phyloP scores from a whole-genome alignment of 1,139 yeast species.

The Debaryomyces singareniensis region DNA sequence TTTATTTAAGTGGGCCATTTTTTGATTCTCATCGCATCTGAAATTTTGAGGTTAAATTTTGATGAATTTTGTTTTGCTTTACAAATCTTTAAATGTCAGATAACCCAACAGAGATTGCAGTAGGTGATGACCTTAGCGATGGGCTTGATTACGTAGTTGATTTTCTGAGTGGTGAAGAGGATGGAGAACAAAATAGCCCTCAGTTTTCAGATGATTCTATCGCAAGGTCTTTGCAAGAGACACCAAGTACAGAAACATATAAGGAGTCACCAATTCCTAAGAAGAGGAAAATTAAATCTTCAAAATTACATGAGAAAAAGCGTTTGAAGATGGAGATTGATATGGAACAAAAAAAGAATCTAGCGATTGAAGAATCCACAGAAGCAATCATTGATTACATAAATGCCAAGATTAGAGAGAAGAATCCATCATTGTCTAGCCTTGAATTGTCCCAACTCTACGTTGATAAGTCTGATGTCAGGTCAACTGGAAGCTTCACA shows the following conservation, averaged over 20 bases:
- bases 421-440: slow-evolving; percentile 52
- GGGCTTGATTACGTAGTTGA: slow-evolving; percentile 55
- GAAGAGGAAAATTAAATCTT: slow-evolving; percentile 25
- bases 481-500: slow-evolving; percentile 44
- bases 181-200: slow-evolving; percentile 7
- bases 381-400: slow-evolving; percentile 57
- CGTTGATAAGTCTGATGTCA: slow-evolving; percentile 41
- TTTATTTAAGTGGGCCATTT: too few species aligned
- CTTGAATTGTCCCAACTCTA: slow-evolving; percentile 58
- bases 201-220: slow-evolving; percentile 1
- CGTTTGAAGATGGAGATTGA: slow-evolving; percentile 55
- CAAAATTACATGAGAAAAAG: slow-evolving; percentile 46
- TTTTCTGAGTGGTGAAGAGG: slow-evolving; percentile 14
- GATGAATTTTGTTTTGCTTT: too few species aligned
- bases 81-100: too few species aligned
- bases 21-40: too few species aligned
- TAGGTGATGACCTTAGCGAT: slow-evolving; percentile 59
- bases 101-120: too few species aligned
- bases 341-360: slow-evolving; percentile 39
- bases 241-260: slow-evolving; percentile 9
- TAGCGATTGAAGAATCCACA: slow-evolving; percentile 43
- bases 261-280: slow-evolving; percentile 10
- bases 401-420: slow-evolving; percentile 44
- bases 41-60: too few species aligned
- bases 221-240: slow-evolving; percentile 7